These are phyloP conservation scores for Cymbopogon flexuosus DNA, from an alignment of 202 grass and related monocot species.

Conservation along the genomic window DNA sequence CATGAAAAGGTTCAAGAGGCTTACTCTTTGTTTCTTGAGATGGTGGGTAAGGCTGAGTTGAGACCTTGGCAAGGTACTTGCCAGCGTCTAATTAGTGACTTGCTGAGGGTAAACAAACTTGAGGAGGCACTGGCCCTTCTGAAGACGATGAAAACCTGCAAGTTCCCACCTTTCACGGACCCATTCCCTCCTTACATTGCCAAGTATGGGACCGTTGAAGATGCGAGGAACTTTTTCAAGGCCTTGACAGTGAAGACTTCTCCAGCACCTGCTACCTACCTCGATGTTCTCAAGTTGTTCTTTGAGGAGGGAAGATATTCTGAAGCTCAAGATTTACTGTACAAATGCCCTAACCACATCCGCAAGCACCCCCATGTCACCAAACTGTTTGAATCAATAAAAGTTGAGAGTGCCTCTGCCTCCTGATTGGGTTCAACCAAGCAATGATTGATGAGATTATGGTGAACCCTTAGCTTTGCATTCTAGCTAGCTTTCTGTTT, in stretches of 20 bases:
- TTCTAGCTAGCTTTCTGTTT: conserved; percentile 28
- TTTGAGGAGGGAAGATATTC: conserved; percentile 67
- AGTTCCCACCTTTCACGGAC: conserved; percentile 58
- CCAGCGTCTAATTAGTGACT: conserved; percentile 50
- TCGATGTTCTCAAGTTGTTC: conserved; percentile 64
- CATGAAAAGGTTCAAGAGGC: conserved; percentile 44
- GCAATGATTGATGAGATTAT: conserved; percentile 23
- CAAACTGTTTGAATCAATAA: conserved; percentile 65
- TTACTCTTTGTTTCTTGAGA: conserved; percentile 58
- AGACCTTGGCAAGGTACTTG: conserved; percentile 61
- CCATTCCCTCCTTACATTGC: conserved; percentile 72
- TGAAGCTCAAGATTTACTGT: conserved; percentile 75
- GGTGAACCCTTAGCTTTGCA: conserved; percentile 3
- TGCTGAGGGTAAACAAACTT: conserved; percentile 61
- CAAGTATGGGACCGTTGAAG: conserved; percentile 60
- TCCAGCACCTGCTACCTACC: conserved; percentile 42
- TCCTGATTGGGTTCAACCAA: conserved; percentile 26
- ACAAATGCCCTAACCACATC: conserved; percentile 70
- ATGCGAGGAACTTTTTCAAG: conserved; percentile 72
- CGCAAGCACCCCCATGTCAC: conserved; percentile 46
- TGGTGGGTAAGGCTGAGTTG: conserved; percentile 56
- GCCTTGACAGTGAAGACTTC: conserved; percentile 40
- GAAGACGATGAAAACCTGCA: conserved; percentile 60
- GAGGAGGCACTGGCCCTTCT: conserved; percentile 61
- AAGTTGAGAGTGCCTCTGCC: conserved; percentile 42